A percentile compares a stretch with the other conserved stretches of the same genome.
These are phyloP conservation scores for Maudiozyma serrabonitensis DNA, from an alignment of 805 yeast species.

Conservation along the genomic window DNA sequence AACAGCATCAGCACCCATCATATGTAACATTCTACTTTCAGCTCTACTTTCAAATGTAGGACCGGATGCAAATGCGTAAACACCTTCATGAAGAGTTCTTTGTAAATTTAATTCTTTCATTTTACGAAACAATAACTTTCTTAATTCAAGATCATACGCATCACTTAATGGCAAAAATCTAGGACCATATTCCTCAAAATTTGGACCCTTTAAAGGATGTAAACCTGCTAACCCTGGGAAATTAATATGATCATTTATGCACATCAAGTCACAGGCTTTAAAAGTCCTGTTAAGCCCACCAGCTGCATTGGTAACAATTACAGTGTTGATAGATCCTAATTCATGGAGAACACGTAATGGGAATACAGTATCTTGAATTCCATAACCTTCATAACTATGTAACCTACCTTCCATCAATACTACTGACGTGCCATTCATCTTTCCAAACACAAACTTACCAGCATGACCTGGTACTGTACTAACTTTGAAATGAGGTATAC, in stretches of 20 bases:
- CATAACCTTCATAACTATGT: slow-evolving; percentile 87
- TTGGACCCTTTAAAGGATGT: slow-evolving; percentile 84
- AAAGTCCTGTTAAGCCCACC: slow-evolving; percentile 70
- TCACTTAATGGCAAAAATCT: slow-evolving; percentile 83
- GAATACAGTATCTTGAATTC: slow-evolving; percentile 71
- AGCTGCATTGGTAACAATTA: slow-evolving; percentile 92
- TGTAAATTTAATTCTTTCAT: slow-evolving; percentile 39
- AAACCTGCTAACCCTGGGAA: slow-evolving; percentile 84
- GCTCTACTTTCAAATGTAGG: slow-evolving; percentile 93
- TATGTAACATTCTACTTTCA: slow-evolving; percentile 66
- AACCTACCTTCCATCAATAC: slow-evolving; percentile 90
- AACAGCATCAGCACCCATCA: slow-evolving; percentile 83
- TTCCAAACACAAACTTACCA: slow-evolving; percentile 74
- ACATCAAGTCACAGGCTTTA: slow-evolving; percentile 84
- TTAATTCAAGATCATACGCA: slow-evolving; percentile 70
- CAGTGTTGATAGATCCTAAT: slow-evolving; percentile 44
- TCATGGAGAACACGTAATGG: slow-evolving; percentile 69
- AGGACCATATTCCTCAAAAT: slow-evolving; percentile 70
- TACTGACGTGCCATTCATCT: slow-evolving; percentile 64
- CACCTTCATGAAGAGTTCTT: slow-evolving; percentile 76
- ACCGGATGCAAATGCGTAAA: slow-evolving; percentile 77
- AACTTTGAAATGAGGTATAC: slow-evolving; percentile 69
- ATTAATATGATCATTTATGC: slow-evolving; percentile 80
- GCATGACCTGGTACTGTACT: slow-evolving; percentile 90
- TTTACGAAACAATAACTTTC: slow-evolving; percentile 49